phyloP scores from a whole-genome alignment of 2,329 filamentous ascomycete genomes.

The Rhinocladiella similis region DNA sequence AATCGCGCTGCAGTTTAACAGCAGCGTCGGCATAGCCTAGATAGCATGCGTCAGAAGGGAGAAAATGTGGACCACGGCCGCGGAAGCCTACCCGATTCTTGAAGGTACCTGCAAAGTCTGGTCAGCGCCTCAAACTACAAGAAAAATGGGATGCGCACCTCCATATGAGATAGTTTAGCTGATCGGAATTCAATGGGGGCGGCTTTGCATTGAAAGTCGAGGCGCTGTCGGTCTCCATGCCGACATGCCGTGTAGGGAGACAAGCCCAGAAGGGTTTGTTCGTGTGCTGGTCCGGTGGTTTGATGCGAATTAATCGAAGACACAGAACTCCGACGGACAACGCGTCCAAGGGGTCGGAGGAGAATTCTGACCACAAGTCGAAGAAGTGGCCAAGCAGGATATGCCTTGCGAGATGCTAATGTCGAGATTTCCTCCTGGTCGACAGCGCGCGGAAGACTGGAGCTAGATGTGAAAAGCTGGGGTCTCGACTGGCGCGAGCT shows the following conservation, averaged over 20 bases:
- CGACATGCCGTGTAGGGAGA: conserved; percentile 26
- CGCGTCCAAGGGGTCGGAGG: neutral
- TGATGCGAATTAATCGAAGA: conserved; percentile 5
- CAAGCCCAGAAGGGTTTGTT: conserved; percentile 9
- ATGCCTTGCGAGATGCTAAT: neutral
- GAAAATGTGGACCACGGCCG: conserved; percentile 26
- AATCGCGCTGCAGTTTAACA: conserved; percentile 61
- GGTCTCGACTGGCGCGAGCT: neutral
- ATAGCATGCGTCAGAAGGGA: conserved; percentile 20
- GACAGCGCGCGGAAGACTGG: neutral
- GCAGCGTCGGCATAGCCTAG: conserved; percentile 60
- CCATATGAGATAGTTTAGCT: conserved; percentile 70
- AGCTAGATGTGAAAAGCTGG: neutral
- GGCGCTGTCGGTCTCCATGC: conserved; percentile 30
- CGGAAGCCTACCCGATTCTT: conserved; percentile 52
- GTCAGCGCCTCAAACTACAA: conserved; percentile 17
- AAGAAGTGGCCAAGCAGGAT: too few species aligned
- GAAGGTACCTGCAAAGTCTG: conserved; percentile 48
- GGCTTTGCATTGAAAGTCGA: conserved; percentile 35
- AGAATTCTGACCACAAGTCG: too few species aligned
- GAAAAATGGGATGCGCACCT: conserved; percentile 48
- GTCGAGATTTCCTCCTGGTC: neutral
- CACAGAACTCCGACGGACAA: neutral
- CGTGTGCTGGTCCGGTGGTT: conserved; percentile 2
- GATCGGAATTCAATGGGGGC: conserved; percentile 54